Evolutionary conservation across 176 grass and related monocot genomes (phyloP).

Genomic region (Dendrocalamus sinicus): DNA sequence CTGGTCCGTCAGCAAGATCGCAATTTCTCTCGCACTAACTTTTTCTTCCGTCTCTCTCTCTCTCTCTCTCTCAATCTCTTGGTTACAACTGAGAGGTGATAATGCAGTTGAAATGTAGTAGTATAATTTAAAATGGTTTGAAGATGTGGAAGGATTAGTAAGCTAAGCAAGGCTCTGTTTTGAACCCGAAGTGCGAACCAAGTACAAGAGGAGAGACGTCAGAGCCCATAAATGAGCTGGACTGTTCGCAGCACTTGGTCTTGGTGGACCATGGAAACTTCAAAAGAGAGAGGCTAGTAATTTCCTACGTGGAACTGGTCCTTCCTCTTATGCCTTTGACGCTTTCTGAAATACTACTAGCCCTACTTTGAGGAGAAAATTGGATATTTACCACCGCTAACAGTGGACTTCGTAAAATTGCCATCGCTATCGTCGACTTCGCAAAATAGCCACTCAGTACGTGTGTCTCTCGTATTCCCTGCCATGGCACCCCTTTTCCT

Average conservation of each 20-base stretch:
- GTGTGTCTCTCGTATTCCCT: no score
- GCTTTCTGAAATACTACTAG: no score
- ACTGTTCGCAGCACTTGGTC: neutral
- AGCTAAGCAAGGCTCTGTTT: conserved; percentile 22
- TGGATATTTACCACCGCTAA: no score
- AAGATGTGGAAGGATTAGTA: conserved; percentile 23
- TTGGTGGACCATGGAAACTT: neutral
- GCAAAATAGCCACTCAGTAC: no score
- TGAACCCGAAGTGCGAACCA: neutral
- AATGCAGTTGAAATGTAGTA: neutral
- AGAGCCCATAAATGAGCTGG: neutral
- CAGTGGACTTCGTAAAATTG: no score
- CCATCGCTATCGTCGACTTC: no score
- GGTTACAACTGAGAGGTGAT: neutral
- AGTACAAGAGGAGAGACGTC: neutral
- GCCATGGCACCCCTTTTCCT: no score
- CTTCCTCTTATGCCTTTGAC: no score
- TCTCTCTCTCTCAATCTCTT: neutral
- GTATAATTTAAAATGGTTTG: neutral
- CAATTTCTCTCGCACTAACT: neutral
- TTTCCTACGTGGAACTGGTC: conserved; percentile 3
- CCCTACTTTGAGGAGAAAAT: no score
- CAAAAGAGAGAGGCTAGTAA: neutral
- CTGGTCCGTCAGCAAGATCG: conserved; percentile 37
- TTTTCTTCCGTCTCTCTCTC: neutral